Percentiles rank a stretch among this genome's conserved stretches.
These are phyloP conservation scores for Aspergillus clavatus DNA, from an alignment of 2,329 filamentous ascomycete species.

Conservation along the genomic window DNA sequence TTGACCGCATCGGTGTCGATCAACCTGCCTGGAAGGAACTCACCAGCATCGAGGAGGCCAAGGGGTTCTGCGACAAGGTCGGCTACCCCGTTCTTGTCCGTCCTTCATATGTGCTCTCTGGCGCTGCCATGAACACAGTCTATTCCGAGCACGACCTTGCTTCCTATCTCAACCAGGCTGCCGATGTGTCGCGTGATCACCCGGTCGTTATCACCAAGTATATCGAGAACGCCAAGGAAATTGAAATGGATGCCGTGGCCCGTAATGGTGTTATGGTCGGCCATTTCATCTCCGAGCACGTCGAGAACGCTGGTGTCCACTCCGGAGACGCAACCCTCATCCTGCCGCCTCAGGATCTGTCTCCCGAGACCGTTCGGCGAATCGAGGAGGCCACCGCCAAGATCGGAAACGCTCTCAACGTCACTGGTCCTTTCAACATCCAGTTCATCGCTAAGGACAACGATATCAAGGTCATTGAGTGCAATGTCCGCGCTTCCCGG, in stretches of 20 bases:
- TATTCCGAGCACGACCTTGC: slow-evolving; percentile 93
- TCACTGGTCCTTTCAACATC: slow-evolving; percentile 97
- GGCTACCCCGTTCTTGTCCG: slow-evolving; percentile 91
- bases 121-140: slow-evolving; percentile 98
- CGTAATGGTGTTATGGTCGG: slow-evolving; percentile 83
- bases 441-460: slow-evolving; percentile 99
- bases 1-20: slow-evolving; percentile 89
- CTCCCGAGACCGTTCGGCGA: slow-evolving; percentile 77
- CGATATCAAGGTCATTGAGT: slow-evolving; percentile 99
- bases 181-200: slow-evolving; percentile 88
- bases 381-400: slow-evolving; percentile 95
- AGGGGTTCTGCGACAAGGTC: slow-evolving; percentile 79
- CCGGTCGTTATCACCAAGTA: slow-evolving; percentile 99
- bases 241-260: slow-evolving; percentile 98
- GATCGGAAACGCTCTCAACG: slow-evolving; percentile 88
- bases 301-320: slow-evolving; percentile 97
- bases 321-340: slow-evolving; percentile 97
- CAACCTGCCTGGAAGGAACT: slow-evolving; percentile 98
- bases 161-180: slow-evolving; percentile 82
- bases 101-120: slow-evolving; percentile 93
- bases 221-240: slow-evolving; percentile 98
- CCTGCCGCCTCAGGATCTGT: slow-evolving; percentile 87
- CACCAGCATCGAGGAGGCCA: slow-evolving; percentile 88
- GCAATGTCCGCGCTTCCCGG: slow-evolving; percentile 91
- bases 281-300: slow-evolving; percentile 97